Evolutionary conservation across 2,329 filamentous ascomycete species (phyloP).

Genomic region (Alternaria alternata): DNA sequence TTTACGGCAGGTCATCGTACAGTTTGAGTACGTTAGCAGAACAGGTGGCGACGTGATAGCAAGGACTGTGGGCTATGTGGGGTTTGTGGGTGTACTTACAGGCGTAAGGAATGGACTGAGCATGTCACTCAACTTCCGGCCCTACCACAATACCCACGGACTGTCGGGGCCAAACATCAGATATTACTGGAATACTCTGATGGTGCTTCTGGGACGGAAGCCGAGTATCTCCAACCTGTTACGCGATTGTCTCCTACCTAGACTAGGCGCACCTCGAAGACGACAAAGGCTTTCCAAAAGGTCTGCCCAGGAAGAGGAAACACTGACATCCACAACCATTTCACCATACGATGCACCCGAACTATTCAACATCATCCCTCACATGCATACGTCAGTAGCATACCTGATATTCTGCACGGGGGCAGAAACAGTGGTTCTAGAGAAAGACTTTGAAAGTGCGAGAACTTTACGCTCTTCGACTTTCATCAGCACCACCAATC

Average conservation of each 20-base stretch:
- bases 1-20: conserved; percentile 53
- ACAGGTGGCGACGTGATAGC: conserved; percentile 53
- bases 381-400: conserved; percentile 60
- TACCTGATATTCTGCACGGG: conserved; percentile 66
- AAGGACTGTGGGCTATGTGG: conserved; percentile 60
- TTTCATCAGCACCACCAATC: conserved; percentile 67
- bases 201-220: conserved; percentile 63
- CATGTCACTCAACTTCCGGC: conserved; percentile 61
- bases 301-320: background rate
- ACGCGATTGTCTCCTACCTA: conserved; percentile 54
- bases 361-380: conserved; percentile 48
- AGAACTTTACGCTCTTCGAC: conserved; percentile 54
- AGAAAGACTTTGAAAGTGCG: conserved; percentile 63
- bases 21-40: conserved; percentile 51
- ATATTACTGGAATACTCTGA: conserved; percentile 59
- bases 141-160: conserved; percentile 55
- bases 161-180: conserved; percentile 44
- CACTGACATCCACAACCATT: background rate
- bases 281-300: background rate
- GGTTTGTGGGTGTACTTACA: conserved; percentile 61
- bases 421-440: conserved; percentile 57
- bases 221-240: conserved; percentile 63
- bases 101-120: conserved; percentile 59
- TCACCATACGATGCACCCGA: conserved; percentile 23
- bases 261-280: background rate